Evolutionary conservation across 1,284 basidiomycete genomes (phyloP), one percentile per base, ranked within the genome.

Genomic region (Fomitiporia mediterranea): DNA sequence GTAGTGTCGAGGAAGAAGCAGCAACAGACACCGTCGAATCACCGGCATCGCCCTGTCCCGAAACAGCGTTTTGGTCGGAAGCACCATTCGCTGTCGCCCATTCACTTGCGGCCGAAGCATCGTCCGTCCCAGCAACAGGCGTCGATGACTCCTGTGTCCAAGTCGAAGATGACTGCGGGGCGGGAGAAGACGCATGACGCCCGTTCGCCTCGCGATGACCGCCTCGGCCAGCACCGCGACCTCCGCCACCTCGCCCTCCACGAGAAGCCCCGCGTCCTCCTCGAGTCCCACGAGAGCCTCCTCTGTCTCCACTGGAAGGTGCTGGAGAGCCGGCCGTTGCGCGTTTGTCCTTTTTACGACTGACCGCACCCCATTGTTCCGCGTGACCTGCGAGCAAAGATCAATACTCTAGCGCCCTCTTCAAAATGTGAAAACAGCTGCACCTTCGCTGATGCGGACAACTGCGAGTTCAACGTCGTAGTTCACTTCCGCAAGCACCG

Each of bases 321-420:
- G 64, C 60, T 51, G 61, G 50, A 59, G 71, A 57, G 61, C 63
- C 55, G 37, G 63, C 30, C 1, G 70, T 40, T 6, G 67, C 57
- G 67, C 88, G 89, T 77, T 91, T 92, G 68, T 90, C 86, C 76
- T 92, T 94, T 82, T 94, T 94, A 69, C 82, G 84, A 63, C 83
- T 84, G 62, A 94, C 91, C 47, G 89, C 83, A 44, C 84, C 90
- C 89, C 92, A 95, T 70, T 90, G 90, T 69, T 86, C 81, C 43
- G 80, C 87, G 62, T 79, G 79, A 65, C 91, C 91, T 93, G 67
- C 19, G 49, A 59, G 55, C 46, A 62, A 55, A 42, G 58, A 62
- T 54, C 27, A 39, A 23, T 49, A 56, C n/a, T n/a, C n/a, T n/a
- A n/a, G n/a, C n/a, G n/a, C n/a, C n/a, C n/a, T n/a, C n/a, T n/a